These are phyloP conservation scores for Malania oleifera DNA, from an alignment of 164 flowering plant species.

Conservation along the genomic window DNA sequence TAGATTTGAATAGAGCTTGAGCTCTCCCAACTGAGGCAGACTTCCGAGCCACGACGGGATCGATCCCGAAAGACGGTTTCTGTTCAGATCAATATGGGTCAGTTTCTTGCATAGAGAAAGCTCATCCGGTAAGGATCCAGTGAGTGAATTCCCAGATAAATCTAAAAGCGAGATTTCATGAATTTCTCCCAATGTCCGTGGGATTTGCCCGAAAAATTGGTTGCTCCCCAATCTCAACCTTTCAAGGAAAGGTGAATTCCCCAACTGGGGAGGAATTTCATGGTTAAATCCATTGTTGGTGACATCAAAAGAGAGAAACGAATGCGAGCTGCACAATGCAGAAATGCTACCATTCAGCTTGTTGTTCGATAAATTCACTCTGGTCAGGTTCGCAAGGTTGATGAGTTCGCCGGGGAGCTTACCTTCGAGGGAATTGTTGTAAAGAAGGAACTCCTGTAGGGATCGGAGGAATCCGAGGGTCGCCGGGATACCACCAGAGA, in stretches of 20 bases:
- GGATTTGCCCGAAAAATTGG: slow-evolving; percentile 59
- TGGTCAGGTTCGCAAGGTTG: slow-evolving; percentile 57
- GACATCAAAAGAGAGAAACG: slow-evolving; percentile 81
- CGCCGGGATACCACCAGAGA: slow-evolving; percentile 62
- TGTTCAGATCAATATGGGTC: slow-evolving; percentile 72
- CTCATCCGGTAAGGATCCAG: slow-evolving; percentile 62
- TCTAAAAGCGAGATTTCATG: slow-evolving; percentile 59
- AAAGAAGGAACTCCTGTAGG: slow-evolving; percentile 72
- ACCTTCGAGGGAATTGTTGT: slow-evolving; percentile 89
- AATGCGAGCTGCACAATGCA: slow-evolving; percentile 53
- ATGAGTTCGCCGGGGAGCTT: slow-evolving; percentile 51
- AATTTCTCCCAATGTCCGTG: slow-evolving; percentile 53
- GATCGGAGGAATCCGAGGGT: slow-evolving; percentile 50
- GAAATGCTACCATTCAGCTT: slow-evolving; percentile 72
- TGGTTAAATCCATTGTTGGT: slow-evolving; percentile 59
- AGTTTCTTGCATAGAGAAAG: slow-evolving; percentile 72
- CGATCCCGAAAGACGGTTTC: slow-evolving; percentile 59
- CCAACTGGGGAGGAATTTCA: slow-evolving; percentile 66
- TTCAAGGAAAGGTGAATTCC: slow-evolving; percentile 62
- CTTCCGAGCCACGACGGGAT: slow-evolving; percentile 80
- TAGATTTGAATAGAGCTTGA: slow-evolving; percentile 66
- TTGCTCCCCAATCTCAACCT: slow-evolving; percentile 75
- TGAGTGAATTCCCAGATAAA: slow-evolving; percentile 66
- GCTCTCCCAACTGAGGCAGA: slow-evolving; percentile 72
- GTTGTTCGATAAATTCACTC: slow-evolving; percentile 79